Conservation (phyloP, 2,329 filamentous ascomycete genomes). For the Talaromyces sp. region DNA sequence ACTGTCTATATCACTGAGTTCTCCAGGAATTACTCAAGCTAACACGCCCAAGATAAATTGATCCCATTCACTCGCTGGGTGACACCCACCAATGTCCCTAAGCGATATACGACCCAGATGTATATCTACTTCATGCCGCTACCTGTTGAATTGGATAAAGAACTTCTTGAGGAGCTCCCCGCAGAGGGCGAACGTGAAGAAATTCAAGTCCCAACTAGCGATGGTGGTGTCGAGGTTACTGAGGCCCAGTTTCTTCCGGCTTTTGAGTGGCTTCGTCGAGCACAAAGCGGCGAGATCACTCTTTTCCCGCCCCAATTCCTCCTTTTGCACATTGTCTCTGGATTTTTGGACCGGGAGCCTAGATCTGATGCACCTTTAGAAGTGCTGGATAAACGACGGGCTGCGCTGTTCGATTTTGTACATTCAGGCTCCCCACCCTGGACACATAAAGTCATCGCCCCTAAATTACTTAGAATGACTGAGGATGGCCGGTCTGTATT, state of each 20-base stretch:
- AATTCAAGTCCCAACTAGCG: constrained; percentile 70
- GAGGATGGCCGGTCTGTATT: constrained; percentile 56
- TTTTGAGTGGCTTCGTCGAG: constrained; percentile 68
- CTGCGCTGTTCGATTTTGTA: constrained; percentile 53
- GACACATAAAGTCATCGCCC: constrained; percentile 52
- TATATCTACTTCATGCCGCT: constrained; percentile 87
- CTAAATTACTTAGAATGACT: constrained; percentile 41
- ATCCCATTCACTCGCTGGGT: constrained; percentile 91
- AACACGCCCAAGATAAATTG: constrained; percentile 57
- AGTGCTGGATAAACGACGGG: constrained; percentile 41
- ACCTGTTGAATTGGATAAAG: constrained; percentile 36
- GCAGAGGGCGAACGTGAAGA: constrained; percentile 53
- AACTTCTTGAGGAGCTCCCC: constrained; percentile 36
- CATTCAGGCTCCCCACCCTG: constrained; percentile 50
- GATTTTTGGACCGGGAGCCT: constrained; percentile 50
- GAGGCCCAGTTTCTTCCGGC: constrained; percentile 77
- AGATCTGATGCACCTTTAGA: constrained; percentile 25
- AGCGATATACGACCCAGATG: constrained; percentile 93
- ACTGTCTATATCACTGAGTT: neutral
- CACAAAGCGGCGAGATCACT: constrained; percentile 68
- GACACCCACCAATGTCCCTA: constrained; percentile 71
- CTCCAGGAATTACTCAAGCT: constrained; percentile 1
- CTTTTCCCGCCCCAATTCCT: constrained; percentile 87
- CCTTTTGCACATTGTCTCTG: constrained; percentile 55
- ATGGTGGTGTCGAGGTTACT: constrained; percentile 71